phyloP scores from a whole-genome alignment of 768 basidiomycete species.

The Suillus variegatus region DNA sequence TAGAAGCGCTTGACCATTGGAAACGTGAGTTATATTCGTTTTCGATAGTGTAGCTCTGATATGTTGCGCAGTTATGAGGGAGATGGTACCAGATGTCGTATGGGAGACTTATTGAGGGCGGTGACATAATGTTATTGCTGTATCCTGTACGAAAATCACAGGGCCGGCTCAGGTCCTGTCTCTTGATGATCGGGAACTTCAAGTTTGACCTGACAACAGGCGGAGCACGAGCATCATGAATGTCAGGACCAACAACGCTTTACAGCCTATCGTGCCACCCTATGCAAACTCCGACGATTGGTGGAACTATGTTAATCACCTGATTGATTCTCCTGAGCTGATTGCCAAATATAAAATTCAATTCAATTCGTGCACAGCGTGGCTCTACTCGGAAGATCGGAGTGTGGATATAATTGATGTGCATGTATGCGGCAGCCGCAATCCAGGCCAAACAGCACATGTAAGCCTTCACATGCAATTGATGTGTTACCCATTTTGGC shows the following conservation, averaged over 20 bases:
- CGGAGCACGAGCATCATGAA: not conserved
- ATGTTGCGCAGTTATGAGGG: conserved; percentile 65
- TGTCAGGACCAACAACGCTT: not conserved
- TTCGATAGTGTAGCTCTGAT: not conserved
- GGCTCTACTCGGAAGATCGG: not conserved
- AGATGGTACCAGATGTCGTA: conserved; percentile 65
- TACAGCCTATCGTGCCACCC: not conserved
- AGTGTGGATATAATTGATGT: not conserved
- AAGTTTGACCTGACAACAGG: not conserved
- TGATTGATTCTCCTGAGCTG: not conserved
- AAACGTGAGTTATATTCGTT: conserved; percentile 46
- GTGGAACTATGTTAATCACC: not conserved
- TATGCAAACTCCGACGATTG: not conserved
- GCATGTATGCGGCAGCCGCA: not conserved
- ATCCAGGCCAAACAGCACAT: not conserved
- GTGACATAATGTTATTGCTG: not conserved
- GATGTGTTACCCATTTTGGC: not conserved
- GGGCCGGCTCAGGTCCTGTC: not conserved
- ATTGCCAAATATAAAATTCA: no score
- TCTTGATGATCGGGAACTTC: not conserved
- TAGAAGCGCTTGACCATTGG: conserved; percentile 75
- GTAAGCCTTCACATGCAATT: not conserved
- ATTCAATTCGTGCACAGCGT: not conserved
- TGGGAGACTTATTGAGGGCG: conserved; percentile 74
- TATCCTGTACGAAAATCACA: not conserved